Evolutionary conservation across 2,329 filamentous ascomycete genomes (phyloP), one percentile per base, ranked within the genome.

Genomic region (Fusarium pseudograminearum): DNA sequence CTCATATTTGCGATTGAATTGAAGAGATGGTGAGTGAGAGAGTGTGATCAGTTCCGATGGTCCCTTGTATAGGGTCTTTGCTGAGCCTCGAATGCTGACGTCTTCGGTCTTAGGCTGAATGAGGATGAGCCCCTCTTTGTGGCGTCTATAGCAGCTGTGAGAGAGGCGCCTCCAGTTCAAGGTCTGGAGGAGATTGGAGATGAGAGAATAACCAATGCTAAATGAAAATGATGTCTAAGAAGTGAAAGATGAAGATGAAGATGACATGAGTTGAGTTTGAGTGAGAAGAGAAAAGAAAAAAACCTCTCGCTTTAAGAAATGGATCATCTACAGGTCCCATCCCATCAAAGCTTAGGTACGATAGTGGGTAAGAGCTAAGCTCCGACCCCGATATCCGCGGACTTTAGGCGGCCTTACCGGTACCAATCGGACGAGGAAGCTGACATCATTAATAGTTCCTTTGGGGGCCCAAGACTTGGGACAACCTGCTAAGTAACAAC

Each of bases 1-100:
- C 82, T 85, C 84, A 86, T 86, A 63, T 30, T 76, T 72, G 22
- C 10, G 22, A 15, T 34, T 7, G 2, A 33, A 57, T 42, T 56
- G 28, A 41, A 15, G 20, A n/a, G 30, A 9, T 33, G 10, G 4
- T 11, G 11, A n/a, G 31, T 9, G 14, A 24, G 24, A 16, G 9
- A 28, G 9, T 8, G 9, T 46, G 12, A 7, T 24, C 16, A 20
- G 14, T 8, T 22, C 36, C 15, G 31, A 26, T 20, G 5, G 9
- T 15, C 26, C 34, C n/a, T 24, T 55, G 15, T 45, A 54, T 30
- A 40, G 12, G 38, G 22, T 42, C 22, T 5, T 5, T 41, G 62
- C 63, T 71, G 54, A 70, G 67, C 62, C 67, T 28, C 67, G 20
- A 59, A 68, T 70, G 67, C 67, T 70, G 67, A 70, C 67, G 67